These are phyloP conservation scores for Coix lacrymajobi DNA, from an alignment of 176 grass and related monocot genomes.

Conservation along the genomic window DNA sequence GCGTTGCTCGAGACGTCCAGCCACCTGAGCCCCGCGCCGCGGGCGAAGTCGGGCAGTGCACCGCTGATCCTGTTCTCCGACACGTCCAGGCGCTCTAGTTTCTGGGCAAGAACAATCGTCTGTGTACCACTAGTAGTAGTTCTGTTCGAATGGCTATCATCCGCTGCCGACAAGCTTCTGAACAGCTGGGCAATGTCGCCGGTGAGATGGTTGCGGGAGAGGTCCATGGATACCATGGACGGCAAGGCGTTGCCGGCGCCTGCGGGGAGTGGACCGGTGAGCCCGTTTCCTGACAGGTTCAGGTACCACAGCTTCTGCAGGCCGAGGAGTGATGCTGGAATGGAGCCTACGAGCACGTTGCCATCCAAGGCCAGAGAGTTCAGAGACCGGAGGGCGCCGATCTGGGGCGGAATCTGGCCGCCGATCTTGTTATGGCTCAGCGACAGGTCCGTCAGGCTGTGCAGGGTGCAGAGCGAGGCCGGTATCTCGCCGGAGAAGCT, in stretches of 20 bases:
- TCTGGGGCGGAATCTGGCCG: conserved; percentile 43
- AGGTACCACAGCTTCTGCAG: conserved; percentile 69
- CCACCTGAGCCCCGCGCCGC: conserved; percentile 25
- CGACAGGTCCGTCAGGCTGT: conserved; percentile 33
- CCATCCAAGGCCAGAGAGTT: conserved; percentile 42
- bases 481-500: conserved; percentile 70
- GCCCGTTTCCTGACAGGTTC: conserved; percentile 55
- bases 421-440: conserved; percentile 57
- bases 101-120: conserved; percentile 32
- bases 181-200: conserved; percentile 49
- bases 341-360: conserved; percentile 48
- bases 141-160: neutral
- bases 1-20: conserved; percentile 58
- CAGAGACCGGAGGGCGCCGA: conserved; percentile 52
- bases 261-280: conserved; percentile 40
- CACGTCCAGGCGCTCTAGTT: conserved; percentile 45
- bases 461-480: conserved; percentile 39
- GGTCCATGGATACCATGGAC: conserved; percentile 48
- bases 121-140: neutral
- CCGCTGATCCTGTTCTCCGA: conserved; percentile 65
- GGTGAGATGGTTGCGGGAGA: conserved; percentile 59
- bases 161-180: conserved; percentile 37
- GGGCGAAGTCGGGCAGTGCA: conserved; percentile 43
- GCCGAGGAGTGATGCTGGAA: conserved; percentile 49
- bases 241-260: conserved; percentile 38